Conservation (phyloP, 2,329 filamentous ascomycete species). For the Fusarium camptoceras region DNA sequence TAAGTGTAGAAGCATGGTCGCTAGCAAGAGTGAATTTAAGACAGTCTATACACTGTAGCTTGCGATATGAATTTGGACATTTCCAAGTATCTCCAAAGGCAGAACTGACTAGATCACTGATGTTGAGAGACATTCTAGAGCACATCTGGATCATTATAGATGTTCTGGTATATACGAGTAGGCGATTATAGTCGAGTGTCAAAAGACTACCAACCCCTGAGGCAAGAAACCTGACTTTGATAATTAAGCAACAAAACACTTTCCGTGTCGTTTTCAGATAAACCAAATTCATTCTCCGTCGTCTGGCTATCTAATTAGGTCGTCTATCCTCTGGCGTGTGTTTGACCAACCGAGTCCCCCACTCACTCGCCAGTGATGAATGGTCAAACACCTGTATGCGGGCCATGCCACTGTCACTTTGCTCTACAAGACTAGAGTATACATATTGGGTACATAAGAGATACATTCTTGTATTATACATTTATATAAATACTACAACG, state of each 20-base stretch:
- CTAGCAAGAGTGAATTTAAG: background rate
- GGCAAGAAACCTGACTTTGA: background rate
- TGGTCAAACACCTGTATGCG: background rate
- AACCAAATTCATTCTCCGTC: background rate
- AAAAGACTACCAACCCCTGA: background rate
- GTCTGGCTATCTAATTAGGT: background rate
- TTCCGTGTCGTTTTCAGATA: background rate
- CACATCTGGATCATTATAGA: rapidly evolving
- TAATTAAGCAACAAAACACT: background rate
- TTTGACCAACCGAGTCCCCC: background rate
- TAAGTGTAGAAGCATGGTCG: background rate
- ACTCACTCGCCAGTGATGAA: conserved; percentile 18
- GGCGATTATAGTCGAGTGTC: background rate
- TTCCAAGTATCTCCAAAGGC: background rate
- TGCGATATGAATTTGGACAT: background rate
- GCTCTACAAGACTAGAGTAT: background rate
- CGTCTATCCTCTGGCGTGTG: background rate
- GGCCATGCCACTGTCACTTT: conserved; percentile 2
- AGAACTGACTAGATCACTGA: rapidly evolving
- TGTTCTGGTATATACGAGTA: background rate
- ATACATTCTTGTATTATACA: background rate
- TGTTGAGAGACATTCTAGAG: too few species aligned
- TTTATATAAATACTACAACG: rapidly evolving
- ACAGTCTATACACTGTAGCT: background rate
- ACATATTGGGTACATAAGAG: background rate